These are phyloP conservation scores for Tolypocladium nubicola DNA, from an alignment of 2,329 filamentous ascomycete genomes.

Conservation along the genomic window DNA sequence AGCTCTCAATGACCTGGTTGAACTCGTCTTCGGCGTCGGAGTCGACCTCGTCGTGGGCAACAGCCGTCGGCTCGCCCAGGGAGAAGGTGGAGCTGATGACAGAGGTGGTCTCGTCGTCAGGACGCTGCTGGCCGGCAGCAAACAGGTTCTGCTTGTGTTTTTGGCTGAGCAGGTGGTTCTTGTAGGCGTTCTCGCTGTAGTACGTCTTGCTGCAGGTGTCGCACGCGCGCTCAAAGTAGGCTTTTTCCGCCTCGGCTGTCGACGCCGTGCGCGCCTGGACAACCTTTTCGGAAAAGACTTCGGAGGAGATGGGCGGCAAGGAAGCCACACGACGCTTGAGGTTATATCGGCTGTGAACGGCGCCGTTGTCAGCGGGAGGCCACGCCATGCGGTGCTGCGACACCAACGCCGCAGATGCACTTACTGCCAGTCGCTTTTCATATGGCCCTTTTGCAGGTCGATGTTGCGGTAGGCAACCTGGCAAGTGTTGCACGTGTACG, in stretches of 20 bases:
- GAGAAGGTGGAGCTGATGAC: slow-evolving; percentile 88
- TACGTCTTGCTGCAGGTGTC: slow-evolving; percentile 81
- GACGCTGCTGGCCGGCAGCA: slow-evolving; percentile 27
- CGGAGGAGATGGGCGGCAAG: slow-evolving; percentile 80
- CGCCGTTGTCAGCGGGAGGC: not conserved
- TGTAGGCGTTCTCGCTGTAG: slow-evolving; percentile 91
- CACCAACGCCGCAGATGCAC: slow-evolving; percentile 23
- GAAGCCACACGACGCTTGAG: slow-evolving; percentile 88
- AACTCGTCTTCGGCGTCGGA: slow-evolving; percentile 66
- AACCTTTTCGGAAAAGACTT: slow-evolving; percentile 93
- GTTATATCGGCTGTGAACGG: slow-evolving; percentile 66
- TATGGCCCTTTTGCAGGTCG: slow-evolving; percentile 87
- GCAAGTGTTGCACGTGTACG: slow-evolving; percentile 97
- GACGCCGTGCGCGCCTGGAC: slow-evolving; percentile 79
- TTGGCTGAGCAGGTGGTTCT: slow-evolving; percentile 82
- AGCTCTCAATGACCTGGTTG: slow-evolving; percentile 62
- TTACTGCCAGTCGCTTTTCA: slow-evolving; percentile 98
- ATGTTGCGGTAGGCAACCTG: slow-evolving; percentile 92
- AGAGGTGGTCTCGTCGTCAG: slow-evolving; percentile 64
- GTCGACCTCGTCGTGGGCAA: slow-evolving; percentile 40
- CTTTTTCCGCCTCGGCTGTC: slow-evolving; percentile 75
- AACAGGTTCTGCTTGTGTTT: slow-evolving; percentile 64
- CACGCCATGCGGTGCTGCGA: not conserved
- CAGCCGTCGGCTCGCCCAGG: slow-evolving; percentile 63
- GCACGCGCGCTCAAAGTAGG: slow-evolving; percentile 78